Evolutionary conservation across 768 basidiomycete genomes (phyloP), one percentile per base, ranked within the genome.

Genomic region (Pulveroboletus sp.): DNA sequence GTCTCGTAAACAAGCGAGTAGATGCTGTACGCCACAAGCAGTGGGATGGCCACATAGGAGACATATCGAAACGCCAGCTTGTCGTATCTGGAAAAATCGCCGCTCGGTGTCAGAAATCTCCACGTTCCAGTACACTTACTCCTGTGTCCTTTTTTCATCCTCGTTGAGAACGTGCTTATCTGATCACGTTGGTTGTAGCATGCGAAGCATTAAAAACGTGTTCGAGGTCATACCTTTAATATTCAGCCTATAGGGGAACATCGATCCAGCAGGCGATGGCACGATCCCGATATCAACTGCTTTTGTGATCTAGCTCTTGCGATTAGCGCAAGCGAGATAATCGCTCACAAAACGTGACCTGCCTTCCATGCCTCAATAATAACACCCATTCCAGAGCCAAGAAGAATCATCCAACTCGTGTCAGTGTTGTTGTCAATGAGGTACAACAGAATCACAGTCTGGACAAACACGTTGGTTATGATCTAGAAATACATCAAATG

Each of bases 161-260:
- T 97, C 94, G 55, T 78, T 89, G n/a, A 97, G 77, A 43, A 94
- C 85, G 63, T 98, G 94, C 68, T 97, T 98, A 74, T 98, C 97
- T 76, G 49, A 43, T 50, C 33, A 37, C 48, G 32, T 41, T 40
- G 32, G 42, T 43, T 58, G 45, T 55, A 38, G 20, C 42, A 47
- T n/a, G 40, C 38, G 29, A 37, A 52, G 40, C 35, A 31, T 51
- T 31, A 53, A 49, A 41, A 49, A 56, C 50, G 50, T 47, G 47
- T 46, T 57, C 45, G 50, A 45, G 53, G 13, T 49, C 73, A 50
- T 65, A 89, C 91, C 90, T 73, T 84, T 89, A 60, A 98, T 83
- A 33, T 84, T 78, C 50, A 98, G 58, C 64, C 74, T 77, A 72
- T 93, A 94, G 16, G 93, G 93, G 24, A 97, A 58, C 45, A 73